Conservation (phyloP, 148 eudicot species). For the Amaranthus cruentus region DNA sequence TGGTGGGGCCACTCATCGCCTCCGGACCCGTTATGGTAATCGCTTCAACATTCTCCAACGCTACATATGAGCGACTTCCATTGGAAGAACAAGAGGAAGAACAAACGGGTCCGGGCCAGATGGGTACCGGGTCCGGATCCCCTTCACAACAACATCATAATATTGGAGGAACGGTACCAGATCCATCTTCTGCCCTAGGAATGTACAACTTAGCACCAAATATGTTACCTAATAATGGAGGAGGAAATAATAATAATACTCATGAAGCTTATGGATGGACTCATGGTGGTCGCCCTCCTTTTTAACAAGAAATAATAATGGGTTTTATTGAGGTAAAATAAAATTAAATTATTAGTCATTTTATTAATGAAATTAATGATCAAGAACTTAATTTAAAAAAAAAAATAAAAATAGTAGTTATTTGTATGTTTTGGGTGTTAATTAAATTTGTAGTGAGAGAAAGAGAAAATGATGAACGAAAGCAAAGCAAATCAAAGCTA, state of each 20-base stretch:
- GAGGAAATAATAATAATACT: not conserved
- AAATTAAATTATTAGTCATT: not conserved
- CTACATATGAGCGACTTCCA: constrained; percentile 23
- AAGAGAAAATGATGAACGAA: not conserved
- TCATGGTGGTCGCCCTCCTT: constrained; percentile 27
- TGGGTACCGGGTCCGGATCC: constrained; percentile 3
- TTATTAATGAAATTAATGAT: not conserved
- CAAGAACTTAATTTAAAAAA: not conserved
- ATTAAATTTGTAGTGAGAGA: constrained; percentile 1
- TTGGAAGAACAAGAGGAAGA: constrained; percentile 23
- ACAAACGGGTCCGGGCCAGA: constrained; percentile 6
- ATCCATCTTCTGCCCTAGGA: constrained; percentile 14
- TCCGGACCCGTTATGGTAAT: constrained; percentile 23
- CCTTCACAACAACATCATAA: constrained; percentile 19
- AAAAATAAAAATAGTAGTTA: not conserved
- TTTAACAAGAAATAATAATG: constrained; percentile 5
- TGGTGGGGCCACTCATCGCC: constrained; percentile 24
- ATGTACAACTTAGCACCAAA: constrained; percentile 24
- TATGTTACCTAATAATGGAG: constrained; percentile 13
- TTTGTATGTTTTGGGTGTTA: constrained; percentile 7
- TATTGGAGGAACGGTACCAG: constrained; percentile 10
- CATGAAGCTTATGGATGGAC: constrained; percentile 26
- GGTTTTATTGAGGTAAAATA: not conserved
- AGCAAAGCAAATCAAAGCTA: too few relatives aligned
- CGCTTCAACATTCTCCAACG: constrained; percentile 24